These are phyloP conservation scores for Helenozyma rhizophorensis DNA, from an alignment of 805 yeast genomes.

Conservation along the genomic window DNA sequence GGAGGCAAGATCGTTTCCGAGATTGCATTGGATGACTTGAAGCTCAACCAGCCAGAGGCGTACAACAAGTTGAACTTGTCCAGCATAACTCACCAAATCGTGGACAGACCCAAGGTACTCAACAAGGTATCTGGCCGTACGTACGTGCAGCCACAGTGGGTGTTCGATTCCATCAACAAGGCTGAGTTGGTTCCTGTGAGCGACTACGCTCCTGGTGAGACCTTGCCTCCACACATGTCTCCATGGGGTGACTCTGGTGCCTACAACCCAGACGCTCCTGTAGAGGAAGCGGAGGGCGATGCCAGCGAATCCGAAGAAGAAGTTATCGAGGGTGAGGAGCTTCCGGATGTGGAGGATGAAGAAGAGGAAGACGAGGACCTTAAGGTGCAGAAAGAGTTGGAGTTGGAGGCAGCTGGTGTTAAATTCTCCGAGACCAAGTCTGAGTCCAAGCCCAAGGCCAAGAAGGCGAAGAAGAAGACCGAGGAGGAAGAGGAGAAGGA, in stretches of 20 bases:
- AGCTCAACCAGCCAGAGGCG: conserved; percentile 42
- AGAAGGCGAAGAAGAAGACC: conserved; percentile 28
- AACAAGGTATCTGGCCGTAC: conserved; percentile 86
- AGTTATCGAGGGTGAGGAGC: conserved; percentile 44
- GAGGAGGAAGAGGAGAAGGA: conserved; percentile 67
- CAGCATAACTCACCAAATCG: conserved; percentile 85
- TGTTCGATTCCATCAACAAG: conserved; percentile 86
- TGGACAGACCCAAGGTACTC: conserved; percentile 81
- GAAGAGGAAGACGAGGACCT: conserved; percentile 59
- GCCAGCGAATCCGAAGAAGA: conserved; percentile 40
- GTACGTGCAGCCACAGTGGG: conserved; percentile 97
- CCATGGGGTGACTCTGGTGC: conserved; percentile 98
- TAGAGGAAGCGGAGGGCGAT: conserved; percentile 36
- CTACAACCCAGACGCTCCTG: conserved; percentile 72
- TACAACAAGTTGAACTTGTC: conserved; percentile 54
- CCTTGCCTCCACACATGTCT: conserved; percentile 92
- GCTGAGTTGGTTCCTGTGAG: conserved; percentile 70
- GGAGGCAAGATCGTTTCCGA: conserved; percentile 88
- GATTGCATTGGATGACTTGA: conserved; percentile 75
- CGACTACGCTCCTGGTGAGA: conserved; percentile 88
- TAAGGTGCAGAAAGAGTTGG: conserved; percentile 83
- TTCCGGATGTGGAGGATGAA: conserved; percentile 44
- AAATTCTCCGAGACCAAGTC: conserved; percentile 56
- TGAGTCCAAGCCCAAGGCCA: conserved; percentile 12
- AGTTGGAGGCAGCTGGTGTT: conserved; percentile 74